These are phyloP conservation scores for Colletotrichum sidae DNA, from an alignment of 2,329 filamentous ascomycete genomes.

Conservation along the genomic window DNA sequence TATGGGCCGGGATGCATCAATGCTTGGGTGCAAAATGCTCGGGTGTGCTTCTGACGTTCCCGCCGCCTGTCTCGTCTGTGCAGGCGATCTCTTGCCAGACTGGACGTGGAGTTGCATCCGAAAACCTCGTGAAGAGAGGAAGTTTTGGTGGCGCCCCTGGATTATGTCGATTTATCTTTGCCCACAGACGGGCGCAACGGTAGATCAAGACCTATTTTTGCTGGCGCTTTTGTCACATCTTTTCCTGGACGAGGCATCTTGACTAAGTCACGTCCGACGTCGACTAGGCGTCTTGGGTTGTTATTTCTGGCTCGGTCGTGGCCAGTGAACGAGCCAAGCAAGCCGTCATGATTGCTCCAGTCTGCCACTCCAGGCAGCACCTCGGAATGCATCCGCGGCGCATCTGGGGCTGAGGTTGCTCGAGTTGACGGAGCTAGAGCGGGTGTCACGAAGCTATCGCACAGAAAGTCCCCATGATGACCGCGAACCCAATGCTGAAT, in stretches of 20 bases:
- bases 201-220: constrained; percentile 25
- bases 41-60: constrained; percentile 25
- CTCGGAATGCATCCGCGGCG: neutral
- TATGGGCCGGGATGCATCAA: constrained; percentile 29
- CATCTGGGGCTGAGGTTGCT: constrained; percentile 10
- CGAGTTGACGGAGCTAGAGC: neutral
- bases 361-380: too few species aligned
- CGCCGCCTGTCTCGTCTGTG: constrained; percentile 30
- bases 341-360: neutral
- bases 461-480: constrained; percentile 3
- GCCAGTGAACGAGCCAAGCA: constrained; percentile 22
- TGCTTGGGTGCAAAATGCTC: constrained; percentile 11
- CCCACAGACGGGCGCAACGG: constrained; percentile 8
- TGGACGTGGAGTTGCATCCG: constrained; percentile 18
- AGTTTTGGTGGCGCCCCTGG: constrained; percentile 9
- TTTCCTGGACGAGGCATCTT: neutral
- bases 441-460: neutral
- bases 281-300: constrained; percentile 13
- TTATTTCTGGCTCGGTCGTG: constrained; percentile 14
- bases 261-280: constrained; percentile 9
- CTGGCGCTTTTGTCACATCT: neutral
- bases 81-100: constrained; percentile 29
- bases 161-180: neutral
- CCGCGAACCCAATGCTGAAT: constrained; percentile 8
- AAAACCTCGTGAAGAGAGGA: constrained; percentile 8